A percentile compares a stretch with the other conserved stretches of the same genome.
Conservation (phyloP, 2,329 filamentous ascomycete species). For the Xylariaceae sp. region DNA sequence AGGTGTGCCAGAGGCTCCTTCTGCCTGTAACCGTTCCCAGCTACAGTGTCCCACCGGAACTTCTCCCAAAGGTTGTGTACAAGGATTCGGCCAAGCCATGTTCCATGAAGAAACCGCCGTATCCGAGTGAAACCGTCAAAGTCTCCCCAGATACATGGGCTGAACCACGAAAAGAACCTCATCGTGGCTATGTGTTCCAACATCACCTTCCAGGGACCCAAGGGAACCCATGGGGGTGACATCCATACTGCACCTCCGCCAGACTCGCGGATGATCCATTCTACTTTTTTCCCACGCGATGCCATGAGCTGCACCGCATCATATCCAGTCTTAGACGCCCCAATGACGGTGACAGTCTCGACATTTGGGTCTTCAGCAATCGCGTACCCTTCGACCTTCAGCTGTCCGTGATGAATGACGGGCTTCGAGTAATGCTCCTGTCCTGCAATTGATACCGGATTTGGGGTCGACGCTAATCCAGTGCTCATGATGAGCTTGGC, state of each 20-base stretch:
- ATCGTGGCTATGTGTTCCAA: slow-evolving; percentile 23
- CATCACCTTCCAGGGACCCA: too few species aligned
- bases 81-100: slow-evolving; percentile 51
- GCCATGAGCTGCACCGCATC: slow-evolving; percentile 59
- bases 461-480: slow-evolving; percentile 55
- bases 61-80: slow-evolving; percentile 55
- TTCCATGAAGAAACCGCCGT: slow-evolving; percentile 54
- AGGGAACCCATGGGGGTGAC: too few species aligned
- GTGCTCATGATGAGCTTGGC: slow-evolving; percentile 54
- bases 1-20: too few species aligned
- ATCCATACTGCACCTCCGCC: too few species aligned
- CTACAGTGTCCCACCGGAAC: slow-evolving; percentile 50
- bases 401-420: slow-evolving; percentile 54
- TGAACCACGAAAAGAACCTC: slow-evolving; percentile 68
- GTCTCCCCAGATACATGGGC: slow-evolving; percentile 68
- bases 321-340: slow-evolving; percentile 58
- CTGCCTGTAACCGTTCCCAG: slow-evolving; percentile 49
- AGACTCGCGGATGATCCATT: slow-evolving; percentile 49
- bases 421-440: slow-evolving; percentile 45
- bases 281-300: slow-evolving; percentile 46
- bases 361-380: too few species aligned
- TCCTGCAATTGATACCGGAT: slow-evolving; percentile 47
- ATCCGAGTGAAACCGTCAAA: slow-evolving; percentile 55
- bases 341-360: slow-evolving; percentile 49
- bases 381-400: slow-evolving; percentile 30